These are phyloP conservation scores for Guyanaporus albipodus DNA, from an alignment of 768 basidiomycete genomes.

Conservation along the genomic window DNA sequence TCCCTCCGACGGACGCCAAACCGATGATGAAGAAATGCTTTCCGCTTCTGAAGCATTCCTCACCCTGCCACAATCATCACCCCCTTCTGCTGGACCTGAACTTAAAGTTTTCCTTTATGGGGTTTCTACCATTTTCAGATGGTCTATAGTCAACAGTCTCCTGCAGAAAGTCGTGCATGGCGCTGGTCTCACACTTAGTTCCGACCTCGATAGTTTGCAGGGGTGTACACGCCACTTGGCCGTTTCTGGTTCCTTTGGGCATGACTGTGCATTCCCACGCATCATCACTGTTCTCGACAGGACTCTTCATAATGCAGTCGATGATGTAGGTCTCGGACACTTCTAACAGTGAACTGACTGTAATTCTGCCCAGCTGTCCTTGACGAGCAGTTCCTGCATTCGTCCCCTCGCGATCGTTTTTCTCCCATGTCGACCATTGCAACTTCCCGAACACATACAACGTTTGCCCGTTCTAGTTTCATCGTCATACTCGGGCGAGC, in stretches of 20 bases:
- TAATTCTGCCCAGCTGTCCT: conserved; percentile 37
- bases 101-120: conserved; percentile 71
- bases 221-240: conserved; percentile 23
- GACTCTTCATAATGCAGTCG: conserved; percentile 17
- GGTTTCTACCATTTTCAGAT: conserved; percentile 51
- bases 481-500: conserved; percentile 16
- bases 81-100: conserved; percentile 33
- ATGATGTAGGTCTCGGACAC: conserved; percentile 29
- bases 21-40: conserved; percentile 33
- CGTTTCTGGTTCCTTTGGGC: conserved; percentile 26
- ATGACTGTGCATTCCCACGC: conserved; percentile 26
- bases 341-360: conserved; percentile 25
- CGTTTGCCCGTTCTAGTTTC: conserved; percentile 58
- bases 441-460: conserved; percentile 37
- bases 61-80: conserved; percentile 26
- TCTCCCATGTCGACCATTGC: conserved; percentile 46
- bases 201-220: conserved; percentile 20
- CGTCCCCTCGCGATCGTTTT: conserved; percentile 69
- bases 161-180: conserved; percentile 50
- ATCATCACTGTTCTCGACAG: conserved; percentile 39
- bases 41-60: conserved; percentile 21
- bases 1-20: conserved; percentile 11
- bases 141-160: conserved; percentile 56
- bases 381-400: conserved; percentile 35
- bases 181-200: conserved; percentile 28